Base-by-base conservation (phyloP, 2,329 filamentous ascomycete genomes). In the Aspergillus flavus region DNA sequence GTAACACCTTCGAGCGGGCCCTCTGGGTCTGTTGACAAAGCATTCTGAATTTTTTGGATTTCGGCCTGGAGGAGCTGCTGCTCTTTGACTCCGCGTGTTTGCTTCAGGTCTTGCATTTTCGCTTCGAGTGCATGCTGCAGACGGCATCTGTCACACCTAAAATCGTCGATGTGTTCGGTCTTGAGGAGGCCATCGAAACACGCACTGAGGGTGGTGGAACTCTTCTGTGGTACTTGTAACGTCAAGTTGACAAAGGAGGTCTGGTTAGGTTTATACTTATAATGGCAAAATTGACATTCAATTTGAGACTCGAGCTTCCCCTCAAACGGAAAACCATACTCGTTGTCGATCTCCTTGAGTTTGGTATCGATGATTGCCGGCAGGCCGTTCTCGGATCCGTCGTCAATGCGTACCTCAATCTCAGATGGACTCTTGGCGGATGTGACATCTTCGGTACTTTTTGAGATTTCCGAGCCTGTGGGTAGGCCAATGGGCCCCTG, bases 101-200 rank as follows among this genome's bases (percentile, higher is more conserved):
- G 85, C 39, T 81, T 78, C 39, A 90, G 75, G 66, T 93, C 88
- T 7, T 83, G 80, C 65, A 87, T 81, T 66, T 92, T 86, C 57
- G 85, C 78, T 34, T 88, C 82, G 59, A 92, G 80, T 4, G 93
- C 93, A 76, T 97, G 91, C 50, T 92, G 79, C n/a, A 99, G 83
- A 26, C 93, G 88, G 74, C 95, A 99, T 79, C 89, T 91, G 72
- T 97, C 95, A 80, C 95, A 99, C 70, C 92, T 94, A 83, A 96
- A 99, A 75, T 97, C 95, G 66, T 98, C 94, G 68, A 99, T 97
- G 75, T 93, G 91, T 77, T 99, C 95, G 0, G 92, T 93, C 79
- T 97, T 97, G 69, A 99, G 89, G 78, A 97, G 90, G 46, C 91
- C 91, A 72, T 99, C 95, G 71, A 99, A 95, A 77, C 95, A 99